Evolutionary conservation across 768 basidiomycete genomes (phyloP).

Genomic region (Podaxis carcinomalis): DNA sequence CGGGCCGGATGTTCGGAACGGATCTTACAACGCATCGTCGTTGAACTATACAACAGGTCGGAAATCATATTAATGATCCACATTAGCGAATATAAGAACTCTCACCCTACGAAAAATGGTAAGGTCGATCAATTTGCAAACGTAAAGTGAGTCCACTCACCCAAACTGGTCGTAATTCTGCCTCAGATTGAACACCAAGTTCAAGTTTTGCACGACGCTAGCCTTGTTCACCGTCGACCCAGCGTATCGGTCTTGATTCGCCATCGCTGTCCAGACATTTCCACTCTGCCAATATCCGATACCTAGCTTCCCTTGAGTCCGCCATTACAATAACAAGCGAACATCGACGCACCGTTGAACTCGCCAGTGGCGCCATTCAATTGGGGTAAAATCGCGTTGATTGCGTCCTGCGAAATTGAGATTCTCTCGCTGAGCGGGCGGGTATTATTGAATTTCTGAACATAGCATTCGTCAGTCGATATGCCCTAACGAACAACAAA

Average conservation of each 20-base stretch:
- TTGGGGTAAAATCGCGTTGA: constrained; percentile 35
- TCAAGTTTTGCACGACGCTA: constrained; percentile 34
- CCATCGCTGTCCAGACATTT: constrained; percentile 48
- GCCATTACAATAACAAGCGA: background rate
- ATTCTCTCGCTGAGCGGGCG: constrained; percentile 34
- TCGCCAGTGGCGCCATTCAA: constrained; percentile 32
- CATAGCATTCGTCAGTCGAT: background rate
- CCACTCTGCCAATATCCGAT: constrained; percentile 52
- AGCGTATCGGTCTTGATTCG: constrained; percentile 39
- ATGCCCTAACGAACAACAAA: background rate
- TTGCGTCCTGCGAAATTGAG: constrained; percentile 36
- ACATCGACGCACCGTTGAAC: constrained; percentile 33
- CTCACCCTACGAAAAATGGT: constrained; percentile 15
- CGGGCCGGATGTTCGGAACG: background rate
- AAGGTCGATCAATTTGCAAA: background rate
- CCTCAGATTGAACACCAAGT: constrained; percentile 33
- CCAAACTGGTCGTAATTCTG: constrained; percentile 40
- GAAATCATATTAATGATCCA: background rate
- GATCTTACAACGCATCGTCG: constrained; percentile 41
- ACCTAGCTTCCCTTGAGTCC: constrained; percentile 21
- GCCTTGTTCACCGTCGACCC: constrained; percentile 33
- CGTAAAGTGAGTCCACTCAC: constrained; percentile 19
- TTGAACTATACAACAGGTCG: constrained; percentile 29
- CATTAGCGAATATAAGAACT: background rate
- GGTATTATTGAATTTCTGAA: constrained; percentile 38